phyloP scores from a whole-genome alignment of 495 filamentous ascomycete genomes.

The Aspergillus egyptiacus region DNA sequence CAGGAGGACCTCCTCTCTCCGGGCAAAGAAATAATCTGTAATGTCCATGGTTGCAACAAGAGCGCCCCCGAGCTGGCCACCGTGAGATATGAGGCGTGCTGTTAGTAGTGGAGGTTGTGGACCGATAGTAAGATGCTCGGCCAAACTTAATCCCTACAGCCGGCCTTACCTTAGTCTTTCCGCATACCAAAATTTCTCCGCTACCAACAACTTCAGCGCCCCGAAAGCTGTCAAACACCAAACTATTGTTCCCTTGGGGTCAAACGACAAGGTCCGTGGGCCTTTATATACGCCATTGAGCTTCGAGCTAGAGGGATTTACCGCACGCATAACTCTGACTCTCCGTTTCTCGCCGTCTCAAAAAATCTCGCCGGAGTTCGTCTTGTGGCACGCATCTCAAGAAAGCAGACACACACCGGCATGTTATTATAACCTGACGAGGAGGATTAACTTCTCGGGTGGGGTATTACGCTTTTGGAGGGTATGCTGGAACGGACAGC shows the following conservation, averaged over 20 bases:
- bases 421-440: slow-evolving; percentile 23
- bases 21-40: slow-evolving; percentile 71
- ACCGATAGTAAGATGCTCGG: slow-evolving; percentile 32
- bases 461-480: slow-evolving; percentile 38
- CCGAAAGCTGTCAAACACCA: not conserved
- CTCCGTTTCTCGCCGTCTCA: not conserved
- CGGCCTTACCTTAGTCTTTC: slow-evolving; percentile 26
- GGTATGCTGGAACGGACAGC: slow-evolving; percentile 82
- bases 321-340: too few relatives aligned
- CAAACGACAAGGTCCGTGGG: too few relatives aligned
- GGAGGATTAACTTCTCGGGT: slow-evolving; percentile 27
- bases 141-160: slow-evolving; percentile 34
- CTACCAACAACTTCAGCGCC: slow-evolving; percentile 9
- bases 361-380: not conserved
- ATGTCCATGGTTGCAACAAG: slow-evolving; percentile 65
- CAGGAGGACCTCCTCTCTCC: slow-evolving; percentile 73
- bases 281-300: not conserved
- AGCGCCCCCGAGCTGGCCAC: not conserved
- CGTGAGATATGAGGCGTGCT: not conserved
- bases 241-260: too few relatives aligned
- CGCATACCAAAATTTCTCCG: slow-evolving; percentile 18
- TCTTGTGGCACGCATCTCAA: slow-evolving; percentile 11
- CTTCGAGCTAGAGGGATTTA: too few relatives aligned
- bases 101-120: slow-evolving; percentile 3
- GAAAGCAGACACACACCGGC: slow-evolving; percentile 16